Base-by-base conservation (phyloP, 192 early-diverging fungal genomes). In the Nowakowskiella sp. region DNA sequence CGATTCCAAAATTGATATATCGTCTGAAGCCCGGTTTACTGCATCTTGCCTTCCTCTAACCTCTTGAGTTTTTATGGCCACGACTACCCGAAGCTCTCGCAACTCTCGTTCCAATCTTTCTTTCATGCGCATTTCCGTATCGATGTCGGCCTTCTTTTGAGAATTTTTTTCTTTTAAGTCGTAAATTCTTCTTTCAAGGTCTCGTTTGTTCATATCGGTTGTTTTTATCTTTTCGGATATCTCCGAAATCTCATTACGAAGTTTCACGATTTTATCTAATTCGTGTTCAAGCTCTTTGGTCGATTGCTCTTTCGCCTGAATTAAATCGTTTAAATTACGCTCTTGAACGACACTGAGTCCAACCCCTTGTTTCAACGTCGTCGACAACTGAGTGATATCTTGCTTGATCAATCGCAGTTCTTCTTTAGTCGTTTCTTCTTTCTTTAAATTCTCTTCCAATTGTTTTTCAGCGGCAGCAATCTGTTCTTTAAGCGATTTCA, bases 41-140 rank as follows among this genome's bases (percentile, higher is more conserved):
- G 67, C 56, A 43, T 81, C 73, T 53, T 82, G 80, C 57, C 75
- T 74, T 9, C 60, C 62, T 9, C 68, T 49, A 5, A 78, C 80
- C 58, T 82, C 80, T 58, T 79, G 78, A 29, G 70, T 74, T 51
- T 82, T 82, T 25, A 76, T 70, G 3, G 72, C 63, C 0, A 82
- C 80, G 0, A 78, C 65, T 5, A 69, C 72, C 19, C 80, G 60
- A 22, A 80, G 62, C 34, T 82, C 78, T 8, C 75, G 52, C 46
- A 82, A 44, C 31, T 82, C 80, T 1, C 69, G 57, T 42, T 82
- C 80, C 2, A 82, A 65, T 13, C 66, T 59, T 46, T 82, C 80
- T 55, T 82, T 82, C 33, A 65, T 81, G 3, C 71, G 64, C 9
- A 73, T 44, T 55, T 82, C 78, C 6, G 53, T 42, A 49, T 82